Percentiles rank a stretch among this genome's conserved stretches.
Evolutionary conservation across 805 yeast genomes (phyloP).

Genomic region (Millerozyma miso): DNA sequence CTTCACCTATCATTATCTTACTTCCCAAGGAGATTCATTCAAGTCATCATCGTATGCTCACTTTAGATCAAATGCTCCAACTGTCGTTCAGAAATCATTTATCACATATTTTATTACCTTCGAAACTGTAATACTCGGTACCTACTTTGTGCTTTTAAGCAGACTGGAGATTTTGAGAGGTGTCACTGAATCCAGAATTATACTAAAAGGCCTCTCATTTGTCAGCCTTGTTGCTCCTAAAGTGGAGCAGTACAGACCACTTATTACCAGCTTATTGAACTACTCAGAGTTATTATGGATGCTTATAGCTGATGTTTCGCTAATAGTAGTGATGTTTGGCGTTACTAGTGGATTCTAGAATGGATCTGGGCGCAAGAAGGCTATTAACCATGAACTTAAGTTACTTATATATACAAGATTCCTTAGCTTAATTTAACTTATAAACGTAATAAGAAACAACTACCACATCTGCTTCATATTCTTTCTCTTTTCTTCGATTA

Average conservation of each 20-base stretch:
- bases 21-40: slow-evolving; percentile 16
- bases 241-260: slow-evolving; percentile 22
- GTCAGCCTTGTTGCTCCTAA: slow-evolving; percentile 34
- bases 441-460: background rate
- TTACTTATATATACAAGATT: background rate
- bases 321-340: slow-evolving; percentile 37
- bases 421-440: background rate
- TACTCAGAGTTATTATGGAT: slow-evolving; percentile 37
- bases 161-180: slow-evolving; percentile 19
- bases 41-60: slow-evolving; percentile 21
- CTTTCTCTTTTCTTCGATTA: slow-evolving; percentile 35
- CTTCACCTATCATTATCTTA: slow-evolving; percentile 31
- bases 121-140: slow-evolving; percentile 31
- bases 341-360: slow-evolving; percentile 19
- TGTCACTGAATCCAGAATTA: slow-evolving; percentile 19
- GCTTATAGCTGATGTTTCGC: slow-evolving; percentile 32
- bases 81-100: slow-evolving; percentile 11
- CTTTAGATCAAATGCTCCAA: slow-evolving; percentile 5
- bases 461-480: slow-evolving; percentile 28
- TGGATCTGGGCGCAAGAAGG: background rate
- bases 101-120: slow-evolving; percentile 24
- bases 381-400: background rate
- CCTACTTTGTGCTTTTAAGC: slow-evolving; percentile 27
- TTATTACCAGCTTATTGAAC: slow-evolving; percentile 23
- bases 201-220: slow-evolving; percentile 26